Base-by-base conservation (phyloP, 192 early-diverging fungal genomes). In the Backusella macrospora region DNA sequence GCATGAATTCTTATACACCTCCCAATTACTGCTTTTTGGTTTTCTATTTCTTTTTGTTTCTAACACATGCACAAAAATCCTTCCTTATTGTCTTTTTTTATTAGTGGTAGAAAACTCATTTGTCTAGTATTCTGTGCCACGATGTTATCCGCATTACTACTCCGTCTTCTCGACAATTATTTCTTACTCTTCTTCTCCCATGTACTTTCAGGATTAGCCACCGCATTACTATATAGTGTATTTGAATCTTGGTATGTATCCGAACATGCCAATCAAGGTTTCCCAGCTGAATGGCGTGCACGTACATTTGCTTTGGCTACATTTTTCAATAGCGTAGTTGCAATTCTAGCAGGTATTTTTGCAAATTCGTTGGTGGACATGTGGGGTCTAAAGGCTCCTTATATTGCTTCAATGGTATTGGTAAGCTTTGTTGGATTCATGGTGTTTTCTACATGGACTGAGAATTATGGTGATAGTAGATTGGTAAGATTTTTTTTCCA, bases 241-340 rank as follows among this genome's bases (percentile, higher is more conserved):
- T 89, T 89, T 78, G 88, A 89, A 73, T 80, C 87, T 12, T 89
- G 88, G 88, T 85, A 86, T 76, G 84, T 87, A 26, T 79, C 83
- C 14, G 85, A 89, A 62, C 87, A 89, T 72, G 80, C 81, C 62
- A 65, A 66, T 5, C 73, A 65, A 37, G 88, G 88, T 23, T 92
- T 91, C 65, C 73, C 82, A 1, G 77, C 83, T 2, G 66, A 68
- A 6, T 73, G 84, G 62, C 82, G 93, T 15, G 82, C 87, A 9
- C 82, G 79, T 21, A 92, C 89, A 12, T 94, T 94, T 73, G 83
- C 88, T 5, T 82, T 78, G 16, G 79, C 88, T 23, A 91, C 87
- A 8, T 92, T 92, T 62, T 67, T 89, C 6, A 94, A 94, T 74
- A 88, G 91, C 8, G 45, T 91, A 40, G 87, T 92, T 2, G 93